A percentile compares a stretch with the other conserved stretches of the same genome.
Evolutionary conservation across 2,329 filamentous ascomycete species (phyloP).

Genomic region (Aaosphaeria pasadenensis): DNA sequence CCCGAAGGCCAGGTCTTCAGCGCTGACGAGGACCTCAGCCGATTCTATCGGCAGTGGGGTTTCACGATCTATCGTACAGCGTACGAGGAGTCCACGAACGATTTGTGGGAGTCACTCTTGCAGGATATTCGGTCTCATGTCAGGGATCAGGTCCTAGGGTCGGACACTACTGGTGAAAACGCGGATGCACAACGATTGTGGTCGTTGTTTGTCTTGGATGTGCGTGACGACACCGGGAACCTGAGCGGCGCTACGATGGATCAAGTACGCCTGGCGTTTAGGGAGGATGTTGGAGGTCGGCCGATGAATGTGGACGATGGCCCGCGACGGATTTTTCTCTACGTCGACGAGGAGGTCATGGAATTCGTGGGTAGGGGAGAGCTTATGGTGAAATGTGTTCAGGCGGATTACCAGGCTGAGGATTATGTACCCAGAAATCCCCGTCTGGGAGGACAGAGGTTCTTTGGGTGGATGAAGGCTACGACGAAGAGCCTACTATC

Average conservation of each 20-base stretch:
- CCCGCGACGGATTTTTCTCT: slow-evolving; percentile 6
- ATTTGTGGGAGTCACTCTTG: slow-evolving; percentile 12
- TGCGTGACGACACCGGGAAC: slow-evolving; percentile 7
- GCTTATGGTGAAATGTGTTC: slow-evolving; percentile 5
- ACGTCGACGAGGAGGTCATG: slow-evolving; percentile 8
- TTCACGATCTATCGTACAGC: slow-evolving; percentile 15
- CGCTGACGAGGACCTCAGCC: background rate
- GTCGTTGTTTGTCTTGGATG: slow-evolving; percentile 12
- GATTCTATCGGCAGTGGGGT: slow-evolving; percentile 2
- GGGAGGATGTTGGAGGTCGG: slow-evolving; percentile 5
- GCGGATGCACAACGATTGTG: slow-evolving; percentile 5
- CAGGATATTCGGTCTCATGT: slow-evolving; percentile 6
- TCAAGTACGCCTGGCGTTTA: slow-evolving; percentile 11
- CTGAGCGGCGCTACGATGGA: slow-evolving; percentile 8
- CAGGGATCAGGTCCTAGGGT: background rate
- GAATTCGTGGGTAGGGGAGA: background rate
- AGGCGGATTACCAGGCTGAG: slow-evolving; percentile 5
- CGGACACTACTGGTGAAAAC: background rate
- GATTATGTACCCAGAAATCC: slow-evolving; percentile 1
- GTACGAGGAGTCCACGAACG: slow-evolving; percentile 8
- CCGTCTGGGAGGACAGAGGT: slow-evolving; percentile 5
- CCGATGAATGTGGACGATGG: slow-evolving; percentile 8
- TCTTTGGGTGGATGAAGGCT: slow-evolving; percentile 9
- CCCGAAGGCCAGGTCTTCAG: background rate
- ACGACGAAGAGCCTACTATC: background rate